A percentile compares a stretch with the other conserved stretches of the same genome.
phyloP scores from a whole-genome alignment of 2,329 filamentous ascomycete genomes.

The Xylaria sp. region DNA sequence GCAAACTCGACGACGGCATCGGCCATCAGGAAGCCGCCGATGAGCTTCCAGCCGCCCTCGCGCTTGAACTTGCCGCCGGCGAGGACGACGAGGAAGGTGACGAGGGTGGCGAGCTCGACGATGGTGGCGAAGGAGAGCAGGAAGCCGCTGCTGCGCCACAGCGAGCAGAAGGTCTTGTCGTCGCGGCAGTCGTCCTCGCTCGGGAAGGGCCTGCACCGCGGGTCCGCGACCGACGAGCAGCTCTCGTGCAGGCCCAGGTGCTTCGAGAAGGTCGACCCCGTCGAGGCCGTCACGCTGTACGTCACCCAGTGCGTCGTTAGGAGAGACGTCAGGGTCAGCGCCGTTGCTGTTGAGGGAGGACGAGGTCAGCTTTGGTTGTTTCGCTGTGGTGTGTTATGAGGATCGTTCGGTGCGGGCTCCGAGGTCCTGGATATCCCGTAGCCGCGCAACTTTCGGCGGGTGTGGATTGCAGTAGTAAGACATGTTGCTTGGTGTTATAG shows the following conservation, averaged over 20 bases:
- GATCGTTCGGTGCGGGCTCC: neutral
- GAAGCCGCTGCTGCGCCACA: slow-evolving; percentile 91
- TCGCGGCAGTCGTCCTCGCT: slow-evolving; percentile 73
- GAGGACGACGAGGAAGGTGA: slow-evolving; percentile 81
- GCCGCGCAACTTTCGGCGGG: neutral
- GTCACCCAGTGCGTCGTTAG: slow-evolving; percentile 76
- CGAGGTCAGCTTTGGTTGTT: slow-evolving; percentile 47
- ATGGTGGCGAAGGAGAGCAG: slow-evolving; percentile 85
- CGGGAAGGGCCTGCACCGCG: slow-evolving; percentile 74
- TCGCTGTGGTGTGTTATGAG: neutral
- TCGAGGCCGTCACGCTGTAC: slow-evolving; percentile 64
- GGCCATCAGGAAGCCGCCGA: slow-evolving; percentile 71
- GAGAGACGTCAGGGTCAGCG: slow-evolving; percentile 76
- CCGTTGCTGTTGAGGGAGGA: slow-evolving; percentile 64
- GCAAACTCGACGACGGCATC: slow-evolving; percentile 76
- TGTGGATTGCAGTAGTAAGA: neutral
- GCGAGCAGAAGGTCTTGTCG: slow-evolving; percentile 83
- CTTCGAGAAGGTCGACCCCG: slow-evolving; percentile 61
- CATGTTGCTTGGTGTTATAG: neutral
- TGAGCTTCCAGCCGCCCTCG: slow-evolving; percentile 83
- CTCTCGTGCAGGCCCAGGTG: slow-evolving; percentile 82
- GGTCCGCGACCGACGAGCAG: slow-evolving; percentile 76
- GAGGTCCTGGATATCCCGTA: neutral
- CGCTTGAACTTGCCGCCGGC: slow-evolving; percentile 81
- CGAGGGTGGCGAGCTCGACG: slow-evolving; percentile 82